These are phyloP conservation scores for Ettlia oleoabundans DNA, from an alignment of 139 green algal species.

Conservation along the genomic window DNA sequence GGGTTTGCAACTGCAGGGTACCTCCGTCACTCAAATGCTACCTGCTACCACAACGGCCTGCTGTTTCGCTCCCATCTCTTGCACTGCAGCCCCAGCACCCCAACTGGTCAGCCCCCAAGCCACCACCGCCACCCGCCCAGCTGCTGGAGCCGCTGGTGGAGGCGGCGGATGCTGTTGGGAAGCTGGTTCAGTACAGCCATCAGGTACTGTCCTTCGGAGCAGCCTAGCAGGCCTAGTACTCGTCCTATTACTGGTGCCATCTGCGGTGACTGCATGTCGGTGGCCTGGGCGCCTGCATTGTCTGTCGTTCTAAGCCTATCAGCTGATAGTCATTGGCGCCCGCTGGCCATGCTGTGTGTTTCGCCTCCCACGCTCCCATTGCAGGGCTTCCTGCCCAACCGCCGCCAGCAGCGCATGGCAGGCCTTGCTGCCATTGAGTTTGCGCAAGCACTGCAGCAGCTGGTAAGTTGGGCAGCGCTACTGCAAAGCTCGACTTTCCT, in stretches of 20 bases:
- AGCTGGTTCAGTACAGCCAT: conserved; percentile 84
- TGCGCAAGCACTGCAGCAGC: conserved; percentile 66
- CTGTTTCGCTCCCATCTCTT: background rate
- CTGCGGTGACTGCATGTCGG: too few relatives aligned
- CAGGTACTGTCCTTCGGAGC: too few relatives aligned
- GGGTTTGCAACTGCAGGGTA: too few relatives aligned
- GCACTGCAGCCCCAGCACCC: conserved; percentile 56
- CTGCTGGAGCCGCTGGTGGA: conserved; percentile 52
- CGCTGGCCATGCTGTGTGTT: too few relatives aligned
- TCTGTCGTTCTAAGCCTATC: too few relatives aligned
- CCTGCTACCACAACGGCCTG: too few relatives aligned
- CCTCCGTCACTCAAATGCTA: too few relatives aligned
- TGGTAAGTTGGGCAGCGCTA: conserved; percentile 30
- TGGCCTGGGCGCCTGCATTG: too few relatives aligned
- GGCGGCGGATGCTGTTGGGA: conserved; percentile 71
- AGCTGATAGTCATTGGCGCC: too few relatives aligned
- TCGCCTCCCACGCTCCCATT: background rate
- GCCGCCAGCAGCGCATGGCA: conserved; percentile 80
- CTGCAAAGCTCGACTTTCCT: too few relatives aligned
- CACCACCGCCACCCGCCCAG: conserved; percentile 25
- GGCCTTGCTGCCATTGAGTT: conserved; percentile 83
- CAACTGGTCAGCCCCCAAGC: conserved; percentile 23
- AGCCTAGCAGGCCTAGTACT: too few relatives aligned
- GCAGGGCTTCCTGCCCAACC: conserved; percentile 85
- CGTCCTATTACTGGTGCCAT: too few relatives aligned